Evolutionary conservation across 306 rosid genomes (phyloP).

Genomic region (Vachellia collinsii): DNA sequence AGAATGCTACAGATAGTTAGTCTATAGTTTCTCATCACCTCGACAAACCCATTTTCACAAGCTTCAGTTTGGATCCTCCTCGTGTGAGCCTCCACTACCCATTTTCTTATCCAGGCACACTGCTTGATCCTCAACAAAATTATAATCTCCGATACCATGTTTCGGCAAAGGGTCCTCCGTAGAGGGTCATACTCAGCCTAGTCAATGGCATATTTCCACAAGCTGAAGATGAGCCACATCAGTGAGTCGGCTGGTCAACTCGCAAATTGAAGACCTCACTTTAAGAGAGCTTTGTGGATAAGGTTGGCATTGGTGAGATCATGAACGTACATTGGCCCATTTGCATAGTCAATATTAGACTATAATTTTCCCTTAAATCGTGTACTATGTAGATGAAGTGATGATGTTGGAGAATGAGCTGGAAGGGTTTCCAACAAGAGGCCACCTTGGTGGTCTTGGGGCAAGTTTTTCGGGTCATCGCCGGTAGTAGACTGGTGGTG

Average conservation of each 20-base stretch:
- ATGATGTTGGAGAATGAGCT: slow-evolving; percentile 79
- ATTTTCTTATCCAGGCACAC: slow-evolving; percentile 85
- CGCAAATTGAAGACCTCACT: slow-evolving; percentile 78
- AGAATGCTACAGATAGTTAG: slow-evolving; percentile 83
- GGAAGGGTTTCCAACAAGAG: slow-evolving; percentile 79
- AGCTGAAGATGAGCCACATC: slow-evolving; percentile 83
- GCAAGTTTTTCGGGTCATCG: slow-evolving; percentile 63
- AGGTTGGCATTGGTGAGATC: slow-evolving; percentile 73
- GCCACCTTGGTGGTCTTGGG: slow-evolving; percentile 93
- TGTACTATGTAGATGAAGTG: slow-evolving; percentile 77
- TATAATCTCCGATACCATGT: slow-evolving; percentile 83
- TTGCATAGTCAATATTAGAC: slow-evolving; percentile 92
- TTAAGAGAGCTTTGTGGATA: slow-evolving; percentile 88
- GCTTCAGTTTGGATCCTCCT: slow-evolving; percentile 55
- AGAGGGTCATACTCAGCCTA: slow-evolving; percentile 86
- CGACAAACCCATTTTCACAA: slow-evolving; percentile 50
- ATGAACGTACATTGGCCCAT: slow-evolving; percentile 95
- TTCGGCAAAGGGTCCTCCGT: slow-evolving; percentile 80
- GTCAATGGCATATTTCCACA: slow-evolving; percentile 93
- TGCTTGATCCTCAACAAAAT: slow-evolving; percentile 70
- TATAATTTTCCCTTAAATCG: slow-evolving; percentile 73
- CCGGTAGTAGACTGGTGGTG: slow-evolving; percentile 57
- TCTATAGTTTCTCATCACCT: slow-evolving; percentile 80
- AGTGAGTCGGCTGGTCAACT: slow-evolving; percentile 94
- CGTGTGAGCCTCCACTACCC: slow-evolving; percentile 84